These are phyloP conservation scores for Strombidium stylifer DNA, from an alignment of 73 alveolate species.

Conservation along the genomic window DNA sequence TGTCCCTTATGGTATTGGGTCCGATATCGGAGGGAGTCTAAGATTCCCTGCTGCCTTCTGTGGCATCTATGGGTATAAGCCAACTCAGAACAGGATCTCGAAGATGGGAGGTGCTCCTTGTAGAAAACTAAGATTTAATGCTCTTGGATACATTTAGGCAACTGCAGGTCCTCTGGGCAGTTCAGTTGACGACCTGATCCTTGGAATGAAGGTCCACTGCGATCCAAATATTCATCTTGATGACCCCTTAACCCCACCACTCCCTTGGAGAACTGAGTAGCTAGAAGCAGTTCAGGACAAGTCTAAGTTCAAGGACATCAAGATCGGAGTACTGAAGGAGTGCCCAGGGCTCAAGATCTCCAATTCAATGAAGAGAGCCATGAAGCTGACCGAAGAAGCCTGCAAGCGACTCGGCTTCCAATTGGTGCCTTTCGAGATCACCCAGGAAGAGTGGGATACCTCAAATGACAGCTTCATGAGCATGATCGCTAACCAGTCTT, in stretches of 20 bases:
- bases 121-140: not conserved
- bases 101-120: constrained; percentile 4
- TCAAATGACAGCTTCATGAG: too few relatives aligned
- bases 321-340: not conserved
- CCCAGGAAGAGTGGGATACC: not conserved
- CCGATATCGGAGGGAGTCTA: constrained; percentile 72
- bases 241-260: not conserved
- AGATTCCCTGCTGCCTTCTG: constrained; percentile 57
- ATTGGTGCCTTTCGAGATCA: constrained; percentile 18
- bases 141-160: not conserved
- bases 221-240: not conserved
- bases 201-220: not conserved
- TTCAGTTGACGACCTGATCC: constrained; percentile 32
- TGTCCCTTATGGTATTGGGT: constrained; percentile 65
- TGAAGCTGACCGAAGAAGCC: constrained; percentile 19
- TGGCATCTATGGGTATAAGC: constrained; percentile 66
- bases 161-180: constrained; percentile 48
- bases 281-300: not conserved
- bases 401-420: constrained; percentile 48
- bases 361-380: constrained; percentile 47
- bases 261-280: not conserved
- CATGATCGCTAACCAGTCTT: too few relatives aligned
- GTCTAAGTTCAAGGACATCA: not conserved
- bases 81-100: constrained; percentile 55
- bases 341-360: constrained; percentile 4